These are phyloP conservation scores for Penicillium sp. DNA, from an alignment of 2,329 filamentous ascomycete species.

Conservation along the genomic window DNA sequence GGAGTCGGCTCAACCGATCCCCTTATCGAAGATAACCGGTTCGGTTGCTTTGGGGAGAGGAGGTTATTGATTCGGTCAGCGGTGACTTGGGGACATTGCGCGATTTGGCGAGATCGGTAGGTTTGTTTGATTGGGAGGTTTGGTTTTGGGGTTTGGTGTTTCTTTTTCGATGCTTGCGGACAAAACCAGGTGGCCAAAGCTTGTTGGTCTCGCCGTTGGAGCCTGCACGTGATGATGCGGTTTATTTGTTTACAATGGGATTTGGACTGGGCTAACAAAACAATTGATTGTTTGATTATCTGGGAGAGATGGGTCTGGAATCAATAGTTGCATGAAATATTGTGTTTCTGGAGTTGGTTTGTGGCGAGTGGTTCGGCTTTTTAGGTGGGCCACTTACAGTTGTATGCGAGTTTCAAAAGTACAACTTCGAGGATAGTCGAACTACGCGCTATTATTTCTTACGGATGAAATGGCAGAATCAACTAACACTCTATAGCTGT, in stretches of 20 bases:
- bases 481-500: background rate
- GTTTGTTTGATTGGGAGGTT: slow-evolving; percentile 1
- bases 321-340: background rate
- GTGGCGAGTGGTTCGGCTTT: background rate
- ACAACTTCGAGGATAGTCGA: no score
- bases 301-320: background rate
- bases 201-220: slow-evolving; percentile 10
- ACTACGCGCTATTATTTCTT: no score
- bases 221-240: slow-evolving; percentile 23
- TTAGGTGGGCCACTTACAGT: no score
- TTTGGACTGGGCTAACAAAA: background rate
- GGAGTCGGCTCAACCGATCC: slow-evolving; percentile 6
- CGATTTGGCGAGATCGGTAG: slow-evolving; percentile 1
- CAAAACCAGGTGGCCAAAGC: slow-evolving; percentile 32
- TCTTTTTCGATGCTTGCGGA: slow-evolving; percentile 21
- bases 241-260: slow-evolving; percentile 4
- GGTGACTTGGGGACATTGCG: slow-evolving; percentile 13
- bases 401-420: no score
- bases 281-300: background rate
- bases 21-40: background rate
- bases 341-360: background rate
- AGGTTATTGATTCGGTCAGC: background rate
- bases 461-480: no score
- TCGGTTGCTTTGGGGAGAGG: background rate
- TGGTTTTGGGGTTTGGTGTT: background rate